Evolutionary conservation across 2,329 filamentous ascomycete genomes (phyloP).

Genomic region (Verticillium alfalfae): DNA sequence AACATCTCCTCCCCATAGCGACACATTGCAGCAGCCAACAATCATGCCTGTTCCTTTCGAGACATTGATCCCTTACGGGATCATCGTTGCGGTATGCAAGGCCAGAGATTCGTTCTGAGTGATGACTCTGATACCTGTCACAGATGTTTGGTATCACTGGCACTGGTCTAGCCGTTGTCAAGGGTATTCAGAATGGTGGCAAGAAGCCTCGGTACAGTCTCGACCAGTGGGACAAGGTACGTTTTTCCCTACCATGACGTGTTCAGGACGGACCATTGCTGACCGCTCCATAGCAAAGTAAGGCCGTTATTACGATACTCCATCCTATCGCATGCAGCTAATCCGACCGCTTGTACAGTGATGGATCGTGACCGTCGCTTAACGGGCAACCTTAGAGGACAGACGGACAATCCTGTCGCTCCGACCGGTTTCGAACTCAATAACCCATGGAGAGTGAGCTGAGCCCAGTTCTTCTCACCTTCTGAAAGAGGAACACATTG

Average conservation of each 20-base stretch:
- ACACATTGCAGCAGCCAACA: constrained; percentile 5
- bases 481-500: too few species aligned
- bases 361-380: constrained; percentile 60
- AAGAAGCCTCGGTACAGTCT: constrained; percentile 55
- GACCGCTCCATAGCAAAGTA: constrained; percentile 48
- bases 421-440: constrained; percentile 57
- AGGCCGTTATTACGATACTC: constrained; percentile 9
- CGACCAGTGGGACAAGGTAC: constrained; percentile 59
- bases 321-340: constrained; percentile 2
- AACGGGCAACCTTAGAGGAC: constrained; percentile 53
- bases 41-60: constrained; percentile 61
- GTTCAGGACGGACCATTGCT: constrained; percentile 12
- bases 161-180: constrained; percentile 51
- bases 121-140: not conserved
- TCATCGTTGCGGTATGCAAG: constrained; percentile 52
- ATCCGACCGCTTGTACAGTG: constrained; percentile 35
- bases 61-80: constrained; percentile 58
- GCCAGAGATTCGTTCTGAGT: not conserved
- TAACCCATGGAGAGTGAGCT: constrained; percentile 58
- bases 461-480: not conserved
- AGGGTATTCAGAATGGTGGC: constrained; percentile 53
- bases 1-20: not conserved
- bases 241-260: constrained; percentile 12
- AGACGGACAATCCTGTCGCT: constrained; percentile 48
- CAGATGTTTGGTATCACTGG: constrained; percentile 62